phyloP scores from a whole-genome alignment of 2,329 filamentous ascomycete genomes.

The Alternaria rosae region DNA sequence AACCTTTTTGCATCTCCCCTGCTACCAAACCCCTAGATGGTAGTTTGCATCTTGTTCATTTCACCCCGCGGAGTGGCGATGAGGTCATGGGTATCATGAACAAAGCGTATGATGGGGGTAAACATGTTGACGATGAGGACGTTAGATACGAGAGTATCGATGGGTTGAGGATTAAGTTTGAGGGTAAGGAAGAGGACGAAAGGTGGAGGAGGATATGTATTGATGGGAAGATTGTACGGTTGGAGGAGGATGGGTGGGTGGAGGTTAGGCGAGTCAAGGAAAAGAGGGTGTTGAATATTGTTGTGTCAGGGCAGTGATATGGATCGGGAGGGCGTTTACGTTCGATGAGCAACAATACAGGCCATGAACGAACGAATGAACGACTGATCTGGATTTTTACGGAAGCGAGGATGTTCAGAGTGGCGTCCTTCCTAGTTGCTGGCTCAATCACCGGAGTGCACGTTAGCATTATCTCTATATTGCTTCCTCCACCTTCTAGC shows the following conservation, averaged over 20 bases:
- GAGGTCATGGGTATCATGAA: conserved; percentile 80
- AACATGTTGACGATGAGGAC: conserved; percentile 60
- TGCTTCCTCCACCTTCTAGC: no score
- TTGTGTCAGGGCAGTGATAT: no score
- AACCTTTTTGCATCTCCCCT: conserved; percentile 83
- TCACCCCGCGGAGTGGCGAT: conserved; percentile 70
- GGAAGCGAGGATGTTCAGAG: no score
- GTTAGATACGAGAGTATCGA: conserved; percentile 78
- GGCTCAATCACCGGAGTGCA: no score
- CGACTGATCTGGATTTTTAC: no score
- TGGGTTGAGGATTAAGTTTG: conserved; percentile 69
- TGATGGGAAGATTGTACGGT: conserved; percentile 85
- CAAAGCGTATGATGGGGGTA: conserved; percentile 64
- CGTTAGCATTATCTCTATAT: no score
- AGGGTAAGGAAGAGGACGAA: conserved; percentile 65
- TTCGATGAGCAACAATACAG: no score
- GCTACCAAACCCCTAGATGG: conserved; percentile 73
- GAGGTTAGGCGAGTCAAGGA: conserved; percentile 63
- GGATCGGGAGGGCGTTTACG: no score
- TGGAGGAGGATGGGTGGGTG: conserved; percentile 76
- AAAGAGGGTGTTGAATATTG: conserved; percentile 50
- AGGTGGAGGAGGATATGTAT: conserved; percentile 87
- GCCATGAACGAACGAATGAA: no score
- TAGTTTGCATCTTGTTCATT: conserved; percentile 74
- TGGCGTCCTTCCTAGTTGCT: no score